phyloP scores from a whole-genome alignment of 257 asterid genomes.

The Datura wrightii region DNA sequence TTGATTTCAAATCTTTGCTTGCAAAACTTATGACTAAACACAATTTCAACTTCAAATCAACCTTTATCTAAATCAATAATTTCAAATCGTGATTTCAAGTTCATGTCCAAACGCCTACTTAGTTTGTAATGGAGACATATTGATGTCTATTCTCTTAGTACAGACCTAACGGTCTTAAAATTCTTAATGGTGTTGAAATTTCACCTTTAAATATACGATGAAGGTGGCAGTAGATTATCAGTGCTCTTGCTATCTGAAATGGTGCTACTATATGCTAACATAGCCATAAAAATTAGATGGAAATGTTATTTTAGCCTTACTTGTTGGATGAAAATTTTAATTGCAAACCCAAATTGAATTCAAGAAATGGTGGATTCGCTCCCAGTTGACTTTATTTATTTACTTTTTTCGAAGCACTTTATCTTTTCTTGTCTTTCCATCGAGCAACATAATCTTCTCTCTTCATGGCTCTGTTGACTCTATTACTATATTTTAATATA shows the following conservation, averaged over 20 bases:
- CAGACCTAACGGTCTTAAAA: slow-evolving; percentile 25
- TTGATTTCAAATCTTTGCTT: neutral
- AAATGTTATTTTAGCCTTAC: neutral
- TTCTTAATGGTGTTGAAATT: neutral
- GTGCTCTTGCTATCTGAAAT: slow-evolving; percentile 21
- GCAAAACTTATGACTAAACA: neutral
- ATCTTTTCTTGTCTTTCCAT: neutral
- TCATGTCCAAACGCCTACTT: too few species aligned
- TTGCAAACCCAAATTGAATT: neutral
- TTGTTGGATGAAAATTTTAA: neutral
- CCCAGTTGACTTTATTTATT: slow-evolving; percentile 28
- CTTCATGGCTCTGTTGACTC: neutral
- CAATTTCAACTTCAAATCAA: slow-evolving; percentile 13
- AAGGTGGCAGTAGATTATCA: slow-evolving; percentile 1
- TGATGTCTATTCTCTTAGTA: neutral
- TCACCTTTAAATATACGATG: slow-evolving; percentile 1
- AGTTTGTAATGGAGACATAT: neutral
- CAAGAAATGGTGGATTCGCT: slow-evolving; percentile 18
- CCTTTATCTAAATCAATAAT: neutral
- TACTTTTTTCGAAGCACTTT: neutral
- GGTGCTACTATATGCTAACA: slow-evolving; percentile 9
- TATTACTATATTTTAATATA: neutral
- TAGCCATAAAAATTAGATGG: slow-evolving; percentile 8
- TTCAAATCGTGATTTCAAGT: too few species aligned
- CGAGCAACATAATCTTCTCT: slow-evolving; percentile 3